Evolutionary conservation across 495 filamentous ascomycete species (phyloP).

Genomic region (Aspergillus asperescens): DNA sequence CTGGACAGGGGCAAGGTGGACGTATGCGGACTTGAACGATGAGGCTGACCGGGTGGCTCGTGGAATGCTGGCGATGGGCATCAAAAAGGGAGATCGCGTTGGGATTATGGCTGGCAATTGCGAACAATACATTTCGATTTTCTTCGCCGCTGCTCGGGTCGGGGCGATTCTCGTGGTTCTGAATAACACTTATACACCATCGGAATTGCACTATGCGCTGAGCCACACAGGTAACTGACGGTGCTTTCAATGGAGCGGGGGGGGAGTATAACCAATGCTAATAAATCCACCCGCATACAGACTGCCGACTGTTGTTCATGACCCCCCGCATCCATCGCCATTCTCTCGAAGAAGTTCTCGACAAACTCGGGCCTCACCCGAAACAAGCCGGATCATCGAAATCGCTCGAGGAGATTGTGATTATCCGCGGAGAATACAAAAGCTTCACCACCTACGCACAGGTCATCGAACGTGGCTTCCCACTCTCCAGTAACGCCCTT

Average conservation of each 20-base stretch:
- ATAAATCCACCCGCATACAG: slow-evolving; percentile 20
- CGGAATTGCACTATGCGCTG: slow-evolving; percentile 58
- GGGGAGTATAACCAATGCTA: neutral
- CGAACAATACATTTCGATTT: slow-evolving; percentile 62
- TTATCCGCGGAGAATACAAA: slow-evolving; percentile 48
- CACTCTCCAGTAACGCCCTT: slow-evolving; percentile 35
- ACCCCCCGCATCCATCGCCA: slow-evolving; percentile 55
- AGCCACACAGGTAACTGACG: slow-evolving; percentile 52
- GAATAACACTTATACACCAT: slow-evolving; percentile 67
- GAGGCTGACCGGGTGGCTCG: slow-evolving; percentile 54
- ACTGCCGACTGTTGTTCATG: slow-evolving; percentile 60
- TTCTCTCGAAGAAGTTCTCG: slow-evolving; percentile 49
- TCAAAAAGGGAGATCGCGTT: slow-evolving; percentile 58
- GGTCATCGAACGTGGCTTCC: slow-evolving; percentile 32
- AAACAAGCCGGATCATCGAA: slow-evolving; percentile 27
- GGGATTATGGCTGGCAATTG: slow-evolving; percentile 70
- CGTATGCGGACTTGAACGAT: slow-evolving; percentile 57
- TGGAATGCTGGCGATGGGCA: slow-evolving; percentile 53
- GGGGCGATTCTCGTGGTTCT: slow-evolving; percentile 63
- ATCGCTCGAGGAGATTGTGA: slow-evolving; percentile 45
- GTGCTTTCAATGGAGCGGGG: neutral
- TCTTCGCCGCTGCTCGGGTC: slow-evolving; percentile 63
- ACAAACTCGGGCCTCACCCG: slow-evolving; percentile 41
- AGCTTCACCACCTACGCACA: slow-evolving; percentile 49
- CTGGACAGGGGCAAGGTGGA: slow-evolving; percentile 62